Evolutionary conservation across 129 eudicot genomes (phyloP), one percentile per base, ranked within the genome.

Genomic region (Flaveria linearis): DNA sequence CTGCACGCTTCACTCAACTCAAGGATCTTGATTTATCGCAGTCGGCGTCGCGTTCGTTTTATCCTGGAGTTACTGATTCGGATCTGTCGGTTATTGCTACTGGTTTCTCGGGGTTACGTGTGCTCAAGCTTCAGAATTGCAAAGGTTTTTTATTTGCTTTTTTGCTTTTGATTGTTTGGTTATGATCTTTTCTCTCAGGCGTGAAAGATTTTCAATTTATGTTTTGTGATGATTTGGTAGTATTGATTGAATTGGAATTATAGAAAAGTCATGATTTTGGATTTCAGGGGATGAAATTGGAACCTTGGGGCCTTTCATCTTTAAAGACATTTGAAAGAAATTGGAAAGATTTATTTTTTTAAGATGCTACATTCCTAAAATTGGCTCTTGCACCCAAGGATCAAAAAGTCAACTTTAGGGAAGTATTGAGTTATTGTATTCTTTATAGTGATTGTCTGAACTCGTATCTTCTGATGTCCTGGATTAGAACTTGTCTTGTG

Each of bases 1-100:
- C 99, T 33, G 93, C 93, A 16, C 88, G 99, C 2, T 95, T 95
- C 86, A 82, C 90, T 42, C 83, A 83, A 18, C 71, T 95, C 33
- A 77, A 49, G 4, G 92, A 91, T 58, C 97, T 95, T 51, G 97
- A 95, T 77, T 85, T 91, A 7, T 86, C 97, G 3, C 96, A 95
- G 78, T 95, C 96, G 3, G 82, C 80, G 0, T 84, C 89, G 0
- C 82, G 99, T 9, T 95, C 99, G 9, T 95, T 87, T 75, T 90
- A 85, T 60, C 98, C 98, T 0, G 97, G 96, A 41, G 99, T 91
- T 64, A 87, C 96, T 5, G 96, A 95, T 75, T 83, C 90, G 7
- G 99, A 95, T 84, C 96, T 95, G 5, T 53, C 92, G 13, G 97
- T 91, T 2, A 82, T 95, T 20, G 94, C 97, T 22, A 30, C 77